phyloP scores from a whole-genome alignment of 2,329 filamentous ascomycete genomes.

The Fusarium dimerum region DNA sequence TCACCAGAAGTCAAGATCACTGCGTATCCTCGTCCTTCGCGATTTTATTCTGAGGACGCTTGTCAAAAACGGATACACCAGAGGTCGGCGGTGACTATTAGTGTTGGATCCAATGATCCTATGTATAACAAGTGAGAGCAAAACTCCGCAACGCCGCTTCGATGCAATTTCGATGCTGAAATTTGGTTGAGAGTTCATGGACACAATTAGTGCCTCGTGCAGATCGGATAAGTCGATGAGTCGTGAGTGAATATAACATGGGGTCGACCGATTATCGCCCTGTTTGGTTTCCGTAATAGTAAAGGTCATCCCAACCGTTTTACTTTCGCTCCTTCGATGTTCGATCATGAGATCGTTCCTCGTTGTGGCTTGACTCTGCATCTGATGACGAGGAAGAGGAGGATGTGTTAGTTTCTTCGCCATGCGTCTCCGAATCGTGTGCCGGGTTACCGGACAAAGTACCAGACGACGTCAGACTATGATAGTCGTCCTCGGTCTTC shows the following conservation, averaged over 20 bases:
- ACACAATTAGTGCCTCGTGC: slow-evolving; percentile 23
- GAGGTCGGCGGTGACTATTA: slow-evolving; percentile 19
- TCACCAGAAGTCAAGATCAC: background rate
- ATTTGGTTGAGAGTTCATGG: slow-evolving; percentile 21
- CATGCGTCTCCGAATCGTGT: slow-evolving; percentile 33
- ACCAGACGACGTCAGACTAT: slow-evolving; percentile 47
- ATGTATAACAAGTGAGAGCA: slow-evolving; percentile 20
- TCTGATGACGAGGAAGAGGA: slow-evolving; percentile 41
- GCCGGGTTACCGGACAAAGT: slow-evolving; percentile 39
- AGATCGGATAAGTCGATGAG: slow-evolving; percentile 20
- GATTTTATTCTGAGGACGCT: no score
- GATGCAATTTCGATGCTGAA: slow-evolving; percentile 36
- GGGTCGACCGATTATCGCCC: background rate
- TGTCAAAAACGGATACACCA: background rate
- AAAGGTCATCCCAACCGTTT: background rate
- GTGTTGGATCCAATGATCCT: slow-evolving; percentile 15
- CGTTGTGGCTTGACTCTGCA: slow-evolving; percentile 38
- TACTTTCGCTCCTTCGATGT: slow-evolving; percentile 12
- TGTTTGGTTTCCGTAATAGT: no score
- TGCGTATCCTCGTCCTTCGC: background rate
- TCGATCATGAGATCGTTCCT: slow-evolving; percentile 29
- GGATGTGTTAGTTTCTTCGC: slow-evolving; percentile 36
- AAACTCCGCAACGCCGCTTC: slow-evolving; percentile 34
- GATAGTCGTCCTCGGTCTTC: slow-evolving; percentile 45
- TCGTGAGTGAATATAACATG: slow-evolving; percentile 7